phyloP scores from a whole-genome alignment of 2,329 filamentous ascomycete genomes.

The Paramyrothecium sp. region DNA sequence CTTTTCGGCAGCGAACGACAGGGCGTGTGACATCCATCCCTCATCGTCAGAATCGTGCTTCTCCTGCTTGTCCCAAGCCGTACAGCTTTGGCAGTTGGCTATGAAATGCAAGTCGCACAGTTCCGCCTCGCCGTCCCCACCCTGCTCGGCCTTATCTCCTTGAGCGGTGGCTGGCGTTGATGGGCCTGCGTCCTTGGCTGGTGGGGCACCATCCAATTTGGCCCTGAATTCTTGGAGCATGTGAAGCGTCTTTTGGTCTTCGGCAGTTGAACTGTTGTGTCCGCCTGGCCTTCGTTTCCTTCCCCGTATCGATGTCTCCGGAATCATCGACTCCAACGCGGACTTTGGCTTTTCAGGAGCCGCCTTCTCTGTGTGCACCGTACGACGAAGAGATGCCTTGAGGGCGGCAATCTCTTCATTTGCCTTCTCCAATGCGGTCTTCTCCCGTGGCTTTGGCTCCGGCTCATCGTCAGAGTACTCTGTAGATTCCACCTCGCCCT shows the following conservation, averaged over 20 bases:
- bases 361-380: constrained; percentile 43
- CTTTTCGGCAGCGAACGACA: constrained; percentile 86
- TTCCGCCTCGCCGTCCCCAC: constrained; percentile 52
- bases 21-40: constrained; percentile 82
- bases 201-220: constrained; percentile 58
- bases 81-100: constrained; percentile 89
- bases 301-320: constrained; percentile 66
- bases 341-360: constrained; percentile 62
- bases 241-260: constrained; percentile 65
- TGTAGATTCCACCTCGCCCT: not conserved
- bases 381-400: constrained; percentile 79
- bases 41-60: constrained; percentile 59
- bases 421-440: constrained; percentile 62
- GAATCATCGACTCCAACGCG: constrained; percentile 71
- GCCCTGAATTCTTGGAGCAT: constrained; percentile 78
- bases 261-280: constrained; percentile 46
- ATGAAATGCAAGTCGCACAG: constrained; percentile 96
- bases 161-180: constrained; percentile 42
- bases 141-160: not conserved
- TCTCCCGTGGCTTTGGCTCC: constrained; percentile 29
- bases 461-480: constrained; percentile 7
- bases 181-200: constrained; percentile 32
- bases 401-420: constrained; percentile 80
- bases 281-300: constrained; percentile 66
- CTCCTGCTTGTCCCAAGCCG: constrained; percentile 72